Evolutionary conservation across 441 rosid genomes (phyloP), one percentile per base, ranked within the genome.

Genomic region (Gossypium gossypioides): DNA sequence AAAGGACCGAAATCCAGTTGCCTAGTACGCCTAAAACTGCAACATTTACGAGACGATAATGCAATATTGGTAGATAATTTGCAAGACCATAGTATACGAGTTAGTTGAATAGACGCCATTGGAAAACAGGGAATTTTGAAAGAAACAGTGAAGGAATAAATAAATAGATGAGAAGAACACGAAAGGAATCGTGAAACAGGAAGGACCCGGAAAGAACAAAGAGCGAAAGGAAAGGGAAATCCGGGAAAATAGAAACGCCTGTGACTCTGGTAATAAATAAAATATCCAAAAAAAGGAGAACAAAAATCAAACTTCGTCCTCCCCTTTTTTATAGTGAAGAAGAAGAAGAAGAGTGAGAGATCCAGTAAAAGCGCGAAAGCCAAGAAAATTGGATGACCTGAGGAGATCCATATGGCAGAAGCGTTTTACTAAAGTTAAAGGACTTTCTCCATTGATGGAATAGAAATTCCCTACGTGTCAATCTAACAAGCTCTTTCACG

Each of bases 91-190:
- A 75, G 40, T 0, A 75, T 66, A 21, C 75, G 77, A 15, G 22
- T 69, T 73, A 81, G 65, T 62, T 71, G 81, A 57, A 86, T 64
- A 27, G 92, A 84, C 52, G 78, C 83, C 92, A 88, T 88, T 1
- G 70, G 19, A 8, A 51, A 51, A 57, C 63, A 42, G 10, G 21
- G 74, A 16, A 18, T 59, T 10, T 22, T n/a, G 0, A 57, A 9
- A 21, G 42, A 24, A 46, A 12, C 10, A 0, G 52, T 1, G 22
- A 19, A 21, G 37, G 27, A 58, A 10, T 37, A 32, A 22, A 34
- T 15, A 16, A 5, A 13, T 15, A 55, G 22, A 55, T 55, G n/a
- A 21, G 62, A 13, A 18, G 37, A 62, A 22, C 2, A 68, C 56
- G 77, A 50, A 71, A 70, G 57, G 68, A 61, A 8, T 75, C 72